A percentile compares a stretch with the other conserved stretches of the same genome.
These are phyloP conservation scores for Tolypocladium tropicale DNA, from an alignment of 2,329 filamentous ascomycete genomes.

Conservation along the genomic window DNA sequence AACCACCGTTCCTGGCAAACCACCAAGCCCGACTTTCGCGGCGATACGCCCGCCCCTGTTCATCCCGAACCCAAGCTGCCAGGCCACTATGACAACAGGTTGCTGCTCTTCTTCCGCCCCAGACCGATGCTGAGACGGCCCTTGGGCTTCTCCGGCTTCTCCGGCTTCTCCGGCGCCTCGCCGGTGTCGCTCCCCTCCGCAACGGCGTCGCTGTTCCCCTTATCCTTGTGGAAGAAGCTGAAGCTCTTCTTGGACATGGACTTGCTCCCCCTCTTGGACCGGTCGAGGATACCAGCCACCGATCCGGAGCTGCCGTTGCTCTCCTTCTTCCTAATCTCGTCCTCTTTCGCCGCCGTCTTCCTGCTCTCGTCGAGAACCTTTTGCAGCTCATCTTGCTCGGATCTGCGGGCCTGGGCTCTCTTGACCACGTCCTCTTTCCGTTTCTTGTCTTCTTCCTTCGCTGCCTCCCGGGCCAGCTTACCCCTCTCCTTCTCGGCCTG, in stretches of 20 bases:
- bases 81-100: constrained; percentile 18
- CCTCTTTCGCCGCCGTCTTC: constrained; percentile 45
- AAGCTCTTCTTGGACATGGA: constrained; percentile 71
- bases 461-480: constrained; percentile 37
- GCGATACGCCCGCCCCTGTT: background rate
- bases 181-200: constrained; percentile 21
- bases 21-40: background rate
- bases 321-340: constrained; percentile 29
- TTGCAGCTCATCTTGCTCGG: constrained; percentile 52
- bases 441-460: constrained; percentile 18
- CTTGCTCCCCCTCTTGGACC: constrained; percentile 63
- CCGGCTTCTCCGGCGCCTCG: constrained; percentile 29
- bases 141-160: constrained; percentile 43
- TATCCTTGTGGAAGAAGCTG: constrained; percentile 51
- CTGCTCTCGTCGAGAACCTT: constrained; percentile 58
- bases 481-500: constrained; percentile 31
- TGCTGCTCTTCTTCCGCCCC: constrained; percentile 61
- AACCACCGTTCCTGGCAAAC: background rate
- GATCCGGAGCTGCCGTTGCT: constrained; percentile 23
- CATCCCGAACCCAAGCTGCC: background rate
- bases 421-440: constrained; percentile 44
- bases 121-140: constrained; percentile 58
- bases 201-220: constrained; percentile 13
- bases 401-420: constrained; percentile 39
- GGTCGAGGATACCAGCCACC: constrained; percentile 42